Percentiles rank a stretch among this genome's conserved stretches.
Evolutionary conservation across 2,329 filamentous ascomycete genomes (phyloP).

Genomic region (Penicillium sp.): DNA sequence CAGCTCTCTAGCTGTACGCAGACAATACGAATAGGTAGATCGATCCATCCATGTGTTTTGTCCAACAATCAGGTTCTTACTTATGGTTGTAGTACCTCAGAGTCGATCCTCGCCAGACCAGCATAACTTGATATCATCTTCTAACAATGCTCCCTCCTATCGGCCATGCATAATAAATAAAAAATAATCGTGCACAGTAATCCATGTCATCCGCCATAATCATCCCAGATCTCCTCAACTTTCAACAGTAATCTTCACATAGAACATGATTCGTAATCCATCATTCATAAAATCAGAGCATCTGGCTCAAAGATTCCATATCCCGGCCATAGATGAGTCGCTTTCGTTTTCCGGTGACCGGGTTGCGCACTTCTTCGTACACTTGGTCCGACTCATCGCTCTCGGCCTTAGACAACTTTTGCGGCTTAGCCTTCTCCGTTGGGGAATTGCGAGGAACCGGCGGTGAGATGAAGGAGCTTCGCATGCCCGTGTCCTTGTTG

Average conservation of each 20-base stretch:
- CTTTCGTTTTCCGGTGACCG: slow-evolving; percentile 5
- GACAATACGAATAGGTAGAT: too few species aligned
- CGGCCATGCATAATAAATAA: neutral
- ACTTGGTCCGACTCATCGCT: neutral
- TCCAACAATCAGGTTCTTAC: too few species aligned
- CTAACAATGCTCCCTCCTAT: neutral
- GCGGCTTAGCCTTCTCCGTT: neutral
- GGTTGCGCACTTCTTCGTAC: slow-evolving; percentile 9
- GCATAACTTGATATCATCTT: neutral
- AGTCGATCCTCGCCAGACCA: too few species aligned
- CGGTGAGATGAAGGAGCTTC: neutral
- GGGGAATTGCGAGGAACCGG: neutral
- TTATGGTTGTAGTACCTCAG: too few species aligned
- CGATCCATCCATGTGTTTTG: too few species aligned
- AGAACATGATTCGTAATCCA: neutral
- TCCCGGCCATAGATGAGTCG: slow-evolving; percentile 1
- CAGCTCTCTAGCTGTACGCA: too few species aligned
- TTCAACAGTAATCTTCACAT: too few species aligned
- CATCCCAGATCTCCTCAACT: neutral
- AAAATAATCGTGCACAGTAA: neutral
- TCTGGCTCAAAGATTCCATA: neutral
- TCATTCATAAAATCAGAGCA: neutral
- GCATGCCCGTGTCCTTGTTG: neutral
- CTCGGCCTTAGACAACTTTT: neutral
- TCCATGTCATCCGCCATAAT: neutral